Evolutionary conservation across 2,329 filamentous ascomycete genomes (phyloP).

Genomic region (Microsporum canis): DNA sequence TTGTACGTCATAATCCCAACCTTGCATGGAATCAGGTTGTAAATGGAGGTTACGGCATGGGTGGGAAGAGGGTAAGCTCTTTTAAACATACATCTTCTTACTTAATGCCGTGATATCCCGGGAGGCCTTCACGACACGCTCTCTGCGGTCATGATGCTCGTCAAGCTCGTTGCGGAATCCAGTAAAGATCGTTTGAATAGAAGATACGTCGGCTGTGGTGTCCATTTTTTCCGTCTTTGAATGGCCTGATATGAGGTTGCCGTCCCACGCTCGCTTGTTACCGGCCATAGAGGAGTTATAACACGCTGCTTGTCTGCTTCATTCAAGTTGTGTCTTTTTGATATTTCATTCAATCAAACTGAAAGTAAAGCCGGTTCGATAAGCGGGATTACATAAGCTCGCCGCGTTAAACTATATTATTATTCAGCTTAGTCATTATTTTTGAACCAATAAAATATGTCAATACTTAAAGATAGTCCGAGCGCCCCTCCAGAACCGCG

Average conservation of each 20-base stretch:
- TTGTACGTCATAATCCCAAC: background rate
- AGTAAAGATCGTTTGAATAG: slow-evolving; percentile 63
- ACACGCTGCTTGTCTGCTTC: background rate
- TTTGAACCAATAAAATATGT: background rate
- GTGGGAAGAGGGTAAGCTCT: background rate
- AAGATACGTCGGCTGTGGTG: slow-evolving; percentile 22
- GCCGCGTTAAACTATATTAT: background rate
- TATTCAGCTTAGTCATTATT: background rate
- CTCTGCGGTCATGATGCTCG: slow-evolving; percentile 83
- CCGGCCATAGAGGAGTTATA: slow-evolving; percentile 21
- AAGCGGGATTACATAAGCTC: background rate
- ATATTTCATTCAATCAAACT: background rate
- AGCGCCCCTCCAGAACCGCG: background rate
- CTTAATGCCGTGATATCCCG: slow-evolving; percentile 86
- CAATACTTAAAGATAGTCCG: background rate
- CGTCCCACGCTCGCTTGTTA: slow-evolving; percentile 32
- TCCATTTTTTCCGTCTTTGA: slow-evolving; percentile 7
- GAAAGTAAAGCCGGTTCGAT: background rate
- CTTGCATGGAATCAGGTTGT: background rate
- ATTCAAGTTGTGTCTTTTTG: background rate
- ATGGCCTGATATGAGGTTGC: slow-evolving; percentile 19
- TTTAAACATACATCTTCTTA: slow-evolving; percentile 74
- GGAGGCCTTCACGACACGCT: slow-evolving; percentile 80
- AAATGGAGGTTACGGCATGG: background rate
- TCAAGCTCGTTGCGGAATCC: slow-evolving; percentile 78